Evolutionary conservation across 2,329 filamentous ascomycete genomes (phyloP), one percentile per base, ranked within the genome.

Genomic region (Botrytis sinoallii): DNA sequence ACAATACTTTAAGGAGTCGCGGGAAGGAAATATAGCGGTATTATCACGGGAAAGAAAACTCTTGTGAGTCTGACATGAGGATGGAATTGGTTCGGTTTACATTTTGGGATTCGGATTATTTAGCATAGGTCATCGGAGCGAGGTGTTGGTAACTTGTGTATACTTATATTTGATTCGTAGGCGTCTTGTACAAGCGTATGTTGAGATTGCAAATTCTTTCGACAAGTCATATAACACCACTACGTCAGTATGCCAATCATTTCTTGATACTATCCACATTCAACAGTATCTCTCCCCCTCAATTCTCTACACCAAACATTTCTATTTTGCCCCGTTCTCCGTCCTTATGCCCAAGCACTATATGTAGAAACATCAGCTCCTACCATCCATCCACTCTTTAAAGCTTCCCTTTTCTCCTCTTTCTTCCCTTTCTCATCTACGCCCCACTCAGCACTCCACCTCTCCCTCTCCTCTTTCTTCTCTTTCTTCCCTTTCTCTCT

Each of bases 131-230:
- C n/a, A n/a, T 42, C 22, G 32, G 66, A 68, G 66, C 48, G n/a
- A 42, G 48, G 66, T 68, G 66, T 68, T 68, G 16, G n/a, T 44
- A 68, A 42, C 29, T 68, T 32, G 48, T 57, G 29, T 55, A 44
- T 57, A n/a, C n/a, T 66, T 69, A 70, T 22, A 70, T 59, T 32
- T 20, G n/a, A 52, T 12, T 20, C 35, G 29, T 25, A 55, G 46
- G 25, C 16, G 35, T 67, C 9, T 25, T 38, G 16, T 55, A 57
- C 48, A 32, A 35, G 48, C 16, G 35, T 68, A 32, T 42, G 32
- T 29, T 25, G 35, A 22, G 25, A 68, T 55, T 68, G 48, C 29
- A 42, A 42, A 32, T 16, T 9, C 9, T 22, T 57, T 10, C n/a
- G 18, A 20, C 20, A 4, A 42, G 22, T 61, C 35, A 61, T 7